Evolutionary conservation across 1,284 basidiomycete species (phyloP).

Genomic region (Moesziomyces globuligerus): DNA sequence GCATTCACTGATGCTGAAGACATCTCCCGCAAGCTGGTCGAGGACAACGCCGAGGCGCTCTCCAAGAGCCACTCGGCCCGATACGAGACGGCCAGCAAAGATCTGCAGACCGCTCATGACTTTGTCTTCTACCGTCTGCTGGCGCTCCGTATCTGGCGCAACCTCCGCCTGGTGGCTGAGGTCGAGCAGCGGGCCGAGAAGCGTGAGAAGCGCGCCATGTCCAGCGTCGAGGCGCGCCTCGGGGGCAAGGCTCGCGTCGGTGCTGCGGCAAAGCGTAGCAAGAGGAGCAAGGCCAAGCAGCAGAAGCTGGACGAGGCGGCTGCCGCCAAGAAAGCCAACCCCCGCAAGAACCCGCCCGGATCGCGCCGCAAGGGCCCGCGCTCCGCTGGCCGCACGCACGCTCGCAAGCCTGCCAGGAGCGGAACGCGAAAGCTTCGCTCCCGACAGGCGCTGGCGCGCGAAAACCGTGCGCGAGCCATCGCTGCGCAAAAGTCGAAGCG

Average conservation of each 20-base stretch:
- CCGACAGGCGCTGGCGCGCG: conserved; percentile 24
- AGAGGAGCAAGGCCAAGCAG: conserved; percentile 36
- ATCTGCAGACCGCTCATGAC: conserved; percentile 63
- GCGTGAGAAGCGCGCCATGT: conserved; percentile 56
- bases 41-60: conserved; percentile 63
- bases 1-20: conserved; percentile 64
- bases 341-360: conserved; percentile 39
- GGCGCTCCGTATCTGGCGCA: conserved; percentile 58
- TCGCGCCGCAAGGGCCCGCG: conserved; percentile 40
- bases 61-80: conserved; percentile 62
- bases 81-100: conserved; percentile 62
- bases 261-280: conserved; percentile 22
- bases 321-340: conserved; percentile 24
- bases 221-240: conserved; percentile 42
- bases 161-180: conserved; percentile 56
- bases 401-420: conserved; percentile 51
- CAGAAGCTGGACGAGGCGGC: conserved; percentile 23
- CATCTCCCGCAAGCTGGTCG: conserved; percentile 58
- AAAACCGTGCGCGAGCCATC: conserved; percentile 43
- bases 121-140: conserved; percentile 62
- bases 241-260: conserved; percentile 13
- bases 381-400: conserved; percentile 13
- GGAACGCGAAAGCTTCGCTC: conserved; percentile 47
- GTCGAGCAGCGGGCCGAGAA: conserved; percentile 57
- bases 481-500: conserved; percentile 48